Conservation (phyloP, 768 basidiomycete genomes). For the Pleurotus sapidus region DNA sequence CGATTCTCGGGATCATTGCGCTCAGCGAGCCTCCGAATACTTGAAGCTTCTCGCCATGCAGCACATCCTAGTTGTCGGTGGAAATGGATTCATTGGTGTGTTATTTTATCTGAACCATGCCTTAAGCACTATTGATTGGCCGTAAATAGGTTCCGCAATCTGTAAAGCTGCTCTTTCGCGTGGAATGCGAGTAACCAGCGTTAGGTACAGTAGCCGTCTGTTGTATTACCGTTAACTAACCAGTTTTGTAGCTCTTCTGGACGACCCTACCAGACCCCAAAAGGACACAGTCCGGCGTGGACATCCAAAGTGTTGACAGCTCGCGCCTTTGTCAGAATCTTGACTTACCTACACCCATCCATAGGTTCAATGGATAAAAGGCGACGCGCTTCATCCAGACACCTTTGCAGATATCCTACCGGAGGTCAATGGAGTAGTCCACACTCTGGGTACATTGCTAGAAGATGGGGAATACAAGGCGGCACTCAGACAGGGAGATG, state of each 20-base stretch:
- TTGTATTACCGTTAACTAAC: background rate
- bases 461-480: slow-evolving; percentile 81
- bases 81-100: slow-evolving; percentile 93
- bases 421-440: slow-evolving; percentile 75
- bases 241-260: slow-evolving; percentile 70
- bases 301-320: slow-evolving; percentile 54
- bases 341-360: slow-evolving; percentile 14
- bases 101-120: background rate
- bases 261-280: slow-evolving; percentile 79
- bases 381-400: slow-evolving; percentile 75
- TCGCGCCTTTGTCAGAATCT: slow-evolving; percentile 7
- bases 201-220: slow-evolving; percentile 54
- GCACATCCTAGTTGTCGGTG: slow-evolving; percentile 92
- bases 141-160: slow-evolving; percentile 77
- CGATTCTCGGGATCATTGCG: background rate
- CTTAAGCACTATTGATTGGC: slow-evolving; percentile 1
- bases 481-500: slow-evolving; percentile 57
- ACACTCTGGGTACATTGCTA: slow-evolving; percentile 89
- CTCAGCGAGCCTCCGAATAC: background rate
- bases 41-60: slow-evolving; percentile 26
- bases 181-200: slow-evolving; percentile 85
- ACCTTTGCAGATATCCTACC: slow-evolving; percentile 70
- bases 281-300: slow-evolving; percentile 90
- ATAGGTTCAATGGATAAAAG: slow-evolving; percentile 87
- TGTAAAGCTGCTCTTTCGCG: slow-evolving; percentile 83